Conservation (phyloP, 225 moss, liverwort and hornwort species). For the Sphagnum contortum region DNA sequence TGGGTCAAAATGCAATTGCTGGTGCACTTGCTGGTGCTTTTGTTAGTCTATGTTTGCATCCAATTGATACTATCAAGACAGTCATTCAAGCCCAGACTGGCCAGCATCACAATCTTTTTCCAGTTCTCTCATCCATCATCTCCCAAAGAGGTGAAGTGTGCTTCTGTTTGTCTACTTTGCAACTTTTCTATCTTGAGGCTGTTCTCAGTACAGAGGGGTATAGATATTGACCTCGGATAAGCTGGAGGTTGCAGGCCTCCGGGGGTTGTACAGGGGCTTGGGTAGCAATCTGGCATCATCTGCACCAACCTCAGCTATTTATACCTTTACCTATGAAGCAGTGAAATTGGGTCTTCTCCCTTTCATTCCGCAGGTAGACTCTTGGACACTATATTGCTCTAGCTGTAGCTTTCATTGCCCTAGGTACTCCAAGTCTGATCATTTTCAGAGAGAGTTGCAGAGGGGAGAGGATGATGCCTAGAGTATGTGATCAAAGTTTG, state of each 20-base stretch:
- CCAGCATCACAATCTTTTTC: constrained; percentile 41
- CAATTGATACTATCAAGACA: constrained; percentile 50
- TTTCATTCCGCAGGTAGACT: constrained; percentile 33
- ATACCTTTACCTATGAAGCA: constrained; percentile 55
- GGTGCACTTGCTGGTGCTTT: constrained; percentile 48
- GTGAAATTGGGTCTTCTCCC: constrained; percentile 47
- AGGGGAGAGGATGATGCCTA: no score
- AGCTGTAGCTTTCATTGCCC: neutral
- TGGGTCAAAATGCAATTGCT: constrained; percentile 54
- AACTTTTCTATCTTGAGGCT: no score
- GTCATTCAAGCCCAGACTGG: constrained; percentile 51
- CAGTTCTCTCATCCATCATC: constrained; percentile 43
- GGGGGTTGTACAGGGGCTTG: constrained; percentile 53
- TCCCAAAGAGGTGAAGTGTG: constrained; percentile 30
- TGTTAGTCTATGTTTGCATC: constrained; percentile 54
- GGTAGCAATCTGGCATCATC: constrained; percentile 54
- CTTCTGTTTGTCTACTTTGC: no score
- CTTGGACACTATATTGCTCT: constrained; percentile 1
- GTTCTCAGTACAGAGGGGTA: no score
- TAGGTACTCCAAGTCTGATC: no score
- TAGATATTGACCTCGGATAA: no score
- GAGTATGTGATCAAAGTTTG: no score
- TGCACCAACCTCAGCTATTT: constrained; percentile 52
- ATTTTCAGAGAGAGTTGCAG: no score
- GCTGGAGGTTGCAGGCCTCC: constrained; percentile 28